These are phyloP conservation scores for Sarcocystis neurona DNA, from an alignment of 169 alveolate species.

Conservation along the genomic window DNA sequence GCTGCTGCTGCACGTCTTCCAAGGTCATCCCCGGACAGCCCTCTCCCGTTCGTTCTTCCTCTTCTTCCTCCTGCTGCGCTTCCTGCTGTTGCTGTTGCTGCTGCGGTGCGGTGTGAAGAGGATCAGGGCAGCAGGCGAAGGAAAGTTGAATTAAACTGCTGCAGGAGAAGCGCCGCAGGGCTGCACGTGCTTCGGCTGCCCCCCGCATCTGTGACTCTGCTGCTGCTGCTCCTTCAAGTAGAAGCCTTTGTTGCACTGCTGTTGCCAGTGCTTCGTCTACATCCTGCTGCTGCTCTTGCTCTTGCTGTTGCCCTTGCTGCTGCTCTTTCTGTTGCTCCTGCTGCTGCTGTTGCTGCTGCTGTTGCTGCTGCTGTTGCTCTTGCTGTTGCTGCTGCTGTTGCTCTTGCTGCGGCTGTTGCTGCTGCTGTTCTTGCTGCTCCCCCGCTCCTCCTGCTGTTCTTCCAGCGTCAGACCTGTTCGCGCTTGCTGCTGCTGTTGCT, in stretches of 20 bases:
- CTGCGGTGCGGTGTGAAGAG: no score
- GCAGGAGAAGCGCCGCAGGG: slow-evolving; percentile 27
- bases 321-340: background rate
- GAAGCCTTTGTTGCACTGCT: no score
- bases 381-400: background rate
- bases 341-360: background rate
- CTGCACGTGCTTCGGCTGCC: slow-evolving; percentile 6
- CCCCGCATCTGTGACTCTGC: slow-evolving; percentile 3
- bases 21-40: no score
- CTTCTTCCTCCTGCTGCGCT: background rate
- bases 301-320: no score
- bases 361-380: background rate
- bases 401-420: background rate
- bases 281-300: no score
- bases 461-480: no score
- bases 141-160: background rate
- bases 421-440: background rate
- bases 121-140: no score
- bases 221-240: no score
- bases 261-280: no score
- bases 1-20: no score
- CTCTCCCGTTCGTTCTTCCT: background rate
- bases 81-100: no score
- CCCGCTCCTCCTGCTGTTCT: no score
- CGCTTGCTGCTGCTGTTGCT: background rate